Base-by-base conservation (phyloP, 176 grass and related monocot genomes). In the Phoenix roebelenii region DNA sequence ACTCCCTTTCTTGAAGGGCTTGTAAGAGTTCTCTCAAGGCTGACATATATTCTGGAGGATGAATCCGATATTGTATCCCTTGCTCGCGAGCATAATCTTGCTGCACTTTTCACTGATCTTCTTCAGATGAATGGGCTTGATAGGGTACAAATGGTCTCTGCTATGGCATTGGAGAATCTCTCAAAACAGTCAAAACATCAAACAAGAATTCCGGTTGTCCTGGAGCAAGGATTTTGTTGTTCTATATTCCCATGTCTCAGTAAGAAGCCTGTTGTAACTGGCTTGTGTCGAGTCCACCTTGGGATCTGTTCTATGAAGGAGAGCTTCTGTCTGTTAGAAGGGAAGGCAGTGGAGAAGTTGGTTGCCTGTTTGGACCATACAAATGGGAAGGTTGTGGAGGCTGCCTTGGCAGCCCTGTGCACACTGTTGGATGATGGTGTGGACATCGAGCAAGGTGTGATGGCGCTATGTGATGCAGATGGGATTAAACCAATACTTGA, bases 41-140 rank as follows among this genome's bases (percentile, higher is more conserved):
- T 90, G 52, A 90, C 86, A 75, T 96, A 57, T 66, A 66, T 90
- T 66, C 73, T 96, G 77, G 75, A 86, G 30, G 85, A 68, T 63
- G 70, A 87, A 61, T 71, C 62, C 44, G 72, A 81, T 29, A 79
- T 87, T 17, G 66, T 88, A 69, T 52, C 54, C 44, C 72, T 90
- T 84, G 83, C 83, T 68, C 72, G 77, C 58, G 78, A 90, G 22
- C 71, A 85, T 56, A 90, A 90, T 77, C 82, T 96, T 58, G 61
- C 69, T 56, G n/a, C 80, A 73, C 70, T 96, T 61, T 96, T 96
- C 67, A 90, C 83, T 58, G 92, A 96, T 54, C 76, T 96, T 20
- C 87, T 96, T 76, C 92, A 96, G 77, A 96, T 85, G 83, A 96
- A 79, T 82, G 87, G 92, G 23, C 72, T 80, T 59, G 86, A 96